Base-by-base conservation (phyloP, 2,329 filamentous ascomycete species). In the Cordyceps pruinosa region DNA sequence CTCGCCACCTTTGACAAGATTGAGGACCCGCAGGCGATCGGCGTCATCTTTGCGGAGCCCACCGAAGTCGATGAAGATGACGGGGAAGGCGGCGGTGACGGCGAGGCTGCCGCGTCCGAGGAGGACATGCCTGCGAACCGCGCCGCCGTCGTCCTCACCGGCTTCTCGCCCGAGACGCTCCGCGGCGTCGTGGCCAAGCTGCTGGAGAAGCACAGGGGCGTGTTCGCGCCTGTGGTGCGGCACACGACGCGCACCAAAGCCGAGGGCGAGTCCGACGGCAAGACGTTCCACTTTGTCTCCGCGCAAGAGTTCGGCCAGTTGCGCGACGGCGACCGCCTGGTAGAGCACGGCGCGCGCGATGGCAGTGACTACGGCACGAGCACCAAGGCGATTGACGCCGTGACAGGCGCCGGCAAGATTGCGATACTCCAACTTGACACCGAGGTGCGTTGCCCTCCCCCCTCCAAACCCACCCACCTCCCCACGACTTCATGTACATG, bases 1-100 rank as follows among this genome's bases (percentile, higher is more conserved):
- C 80, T 97, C 62, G 81, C 84, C 45, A 75, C 85, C 21, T 94
- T 97, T 69, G 92, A 97, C 70, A 90, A 88, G 70, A 88, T 96
- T 48, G 91, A 96, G 56, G 86, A 91, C 62, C 86, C 88, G 41
- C 88, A 88, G 67, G 89, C 90, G 60, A 78, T 87, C 32, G 77
- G 78, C 55, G 66, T 75, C 34, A 74, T 87, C 13, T 87, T 85
- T 59, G 71, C 80, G 54, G 77, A 82, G 35, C 66, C 63, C 5
- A 68, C 73, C 32, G 67, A 72, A 8, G 75, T 76, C 13, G 65
- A 64, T 7, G 63, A 65, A 6, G 63, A 64, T 3, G 69, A 65
- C 2, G 73, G 73, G 23, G 71, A 68, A 3, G 65, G 69, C 10
- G 65, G 65, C 9, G 65, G 69, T 6, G 73, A 21, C 37, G n/a